Evolutionary conservation across 176 grass and related monocot species (phyloP).

Genomic region (Cenchrus purpureus): DNA sequence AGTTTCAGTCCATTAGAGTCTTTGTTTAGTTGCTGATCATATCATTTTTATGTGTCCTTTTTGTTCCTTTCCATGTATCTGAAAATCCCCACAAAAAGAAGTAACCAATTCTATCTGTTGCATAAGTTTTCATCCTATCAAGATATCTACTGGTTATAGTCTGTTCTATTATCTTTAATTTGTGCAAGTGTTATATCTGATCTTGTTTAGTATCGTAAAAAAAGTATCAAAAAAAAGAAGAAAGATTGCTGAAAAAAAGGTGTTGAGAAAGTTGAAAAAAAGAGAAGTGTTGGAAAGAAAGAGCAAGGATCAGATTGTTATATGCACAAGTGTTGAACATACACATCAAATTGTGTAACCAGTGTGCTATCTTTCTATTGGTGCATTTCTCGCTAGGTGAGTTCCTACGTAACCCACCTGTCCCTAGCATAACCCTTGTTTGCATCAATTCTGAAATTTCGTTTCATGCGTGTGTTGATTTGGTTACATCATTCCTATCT

Average conservation of each 20-base stretch:
- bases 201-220: not conserved
- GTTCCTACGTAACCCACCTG: too few species aligned
- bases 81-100: not conserved
- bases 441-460: not conserved
- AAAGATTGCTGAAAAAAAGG: not conserved
- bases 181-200: not conserved
- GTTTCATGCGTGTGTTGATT: not conserved
- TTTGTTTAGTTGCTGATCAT: conserved; percentile 1
- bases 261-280: not conserved
- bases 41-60: not conserved
- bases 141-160: not conserved
- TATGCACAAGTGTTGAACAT: not conserved
- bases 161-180: not conserved
- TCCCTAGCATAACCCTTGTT: not conserved
- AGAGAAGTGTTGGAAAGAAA: not conserved
- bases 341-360: not conserved
- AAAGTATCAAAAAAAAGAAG: not conserved
- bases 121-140: not conserved
- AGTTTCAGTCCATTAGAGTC: not conserved
- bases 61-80: not conserved
- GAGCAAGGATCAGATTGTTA: not conserved
- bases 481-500: not conserved
- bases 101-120: not conserved
- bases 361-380: not conserved
- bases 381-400: not conserved